Evolutionary conservation across 345 rosid genomes (phyloP).

Genomic region (Combretum micranthum): DNA sequence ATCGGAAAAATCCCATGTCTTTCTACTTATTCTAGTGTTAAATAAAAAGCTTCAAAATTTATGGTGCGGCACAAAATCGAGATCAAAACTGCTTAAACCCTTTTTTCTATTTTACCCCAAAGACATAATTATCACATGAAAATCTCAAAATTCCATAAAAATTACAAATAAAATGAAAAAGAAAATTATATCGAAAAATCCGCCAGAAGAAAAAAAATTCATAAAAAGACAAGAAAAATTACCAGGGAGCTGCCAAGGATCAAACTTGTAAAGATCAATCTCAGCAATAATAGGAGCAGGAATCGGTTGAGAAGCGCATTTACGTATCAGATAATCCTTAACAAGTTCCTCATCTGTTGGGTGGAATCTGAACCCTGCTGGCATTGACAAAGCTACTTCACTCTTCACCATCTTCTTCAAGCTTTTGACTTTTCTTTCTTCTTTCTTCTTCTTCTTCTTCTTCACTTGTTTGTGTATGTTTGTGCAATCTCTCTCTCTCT

Average conservation of each 20-base stretch:
- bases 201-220: not conserved
- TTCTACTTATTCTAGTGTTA: no score
- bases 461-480: not conserved
- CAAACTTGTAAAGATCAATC: constrained; percentile 76
- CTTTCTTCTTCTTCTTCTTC: not conserved
- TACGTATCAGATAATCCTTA: constrained; percentile 61
- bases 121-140: no score
- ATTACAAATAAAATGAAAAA: not conserved
- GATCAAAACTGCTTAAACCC: no score
- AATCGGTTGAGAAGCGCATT: constrained; percentile 48
- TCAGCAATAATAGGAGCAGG: constrained; percentile 75
- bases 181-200: not conserved
- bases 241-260: constrained; percentile 98
- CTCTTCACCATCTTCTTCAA: no score
- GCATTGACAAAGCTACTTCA: constrained; percentile 31
- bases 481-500: no score
- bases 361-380: constrained; percentile 91
- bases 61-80: no score
- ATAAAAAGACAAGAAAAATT: not conserved
- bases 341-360: constrained; percentile 96
- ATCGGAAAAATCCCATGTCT: no score
- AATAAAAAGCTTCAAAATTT: no score
- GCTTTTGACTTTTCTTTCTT: constrained; percentile 15
- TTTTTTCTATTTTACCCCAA: no score
- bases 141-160: constrained; percentile 28